phyloP scores from a whole-genome alignment of 495 filamentous ascomycete genomes.

The Podospora pseudocomata region DNA sequence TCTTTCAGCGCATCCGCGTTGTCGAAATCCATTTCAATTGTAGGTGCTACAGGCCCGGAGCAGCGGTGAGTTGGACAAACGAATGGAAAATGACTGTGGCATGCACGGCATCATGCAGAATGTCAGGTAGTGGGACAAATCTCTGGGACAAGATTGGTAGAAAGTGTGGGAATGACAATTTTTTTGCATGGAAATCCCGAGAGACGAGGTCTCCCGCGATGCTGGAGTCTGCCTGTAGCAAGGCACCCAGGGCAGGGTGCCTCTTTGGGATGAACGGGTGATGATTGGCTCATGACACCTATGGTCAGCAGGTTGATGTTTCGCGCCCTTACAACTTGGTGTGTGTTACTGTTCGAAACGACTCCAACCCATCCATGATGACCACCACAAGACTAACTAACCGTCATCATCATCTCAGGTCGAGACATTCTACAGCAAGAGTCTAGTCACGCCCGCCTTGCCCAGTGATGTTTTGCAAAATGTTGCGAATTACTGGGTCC shows the following conservation, averaged over 20 bases:
- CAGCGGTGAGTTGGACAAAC: neutral
- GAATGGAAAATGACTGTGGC: neutral
- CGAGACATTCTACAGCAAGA: no score
- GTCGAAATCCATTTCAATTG: neutral
- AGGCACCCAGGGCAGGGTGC: neutral
- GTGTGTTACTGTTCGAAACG: no score
- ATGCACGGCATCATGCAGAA: conserved; percentile 3
- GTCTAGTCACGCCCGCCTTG: no score
- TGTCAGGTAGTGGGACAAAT: neutral
- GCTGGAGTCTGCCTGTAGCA: neutral
- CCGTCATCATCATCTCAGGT: no score
- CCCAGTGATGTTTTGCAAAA: no score
- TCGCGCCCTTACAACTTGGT: no score
- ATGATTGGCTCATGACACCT: conserved; percentile 10
- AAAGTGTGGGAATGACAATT: neutral
- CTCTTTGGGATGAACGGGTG: neutral
- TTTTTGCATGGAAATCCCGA: conserved; percentile 4
- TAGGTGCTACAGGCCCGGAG: neutral
- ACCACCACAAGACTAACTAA: no score
- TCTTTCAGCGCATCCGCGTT: neutral
- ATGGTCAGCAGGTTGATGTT: no score
- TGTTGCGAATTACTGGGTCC: no score
- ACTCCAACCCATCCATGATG: no score
- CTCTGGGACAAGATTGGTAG: conserved; percentile 4
- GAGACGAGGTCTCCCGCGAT: neutral